Evolutionary conservation across 345 rosid species (phyloP).

Genomic region (Brassica juncea): DNA sequence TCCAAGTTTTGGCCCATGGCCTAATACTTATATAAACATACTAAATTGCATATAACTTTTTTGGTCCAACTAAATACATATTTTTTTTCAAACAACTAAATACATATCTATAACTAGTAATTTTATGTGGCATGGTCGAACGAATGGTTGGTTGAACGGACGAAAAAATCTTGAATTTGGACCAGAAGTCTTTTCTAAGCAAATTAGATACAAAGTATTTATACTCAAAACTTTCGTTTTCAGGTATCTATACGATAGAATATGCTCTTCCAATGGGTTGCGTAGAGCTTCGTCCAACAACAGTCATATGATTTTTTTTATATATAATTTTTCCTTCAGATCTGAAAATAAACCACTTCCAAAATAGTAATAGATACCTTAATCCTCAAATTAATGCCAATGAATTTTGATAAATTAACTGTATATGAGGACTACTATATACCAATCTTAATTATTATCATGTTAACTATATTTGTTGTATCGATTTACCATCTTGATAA

Average conservation of each 20-base stretch:
- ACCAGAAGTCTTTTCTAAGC: slow-evolving; percentile 25
- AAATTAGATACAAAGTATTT: slow-evolving; percentile 25
- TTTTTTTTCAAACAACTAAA: background rate
- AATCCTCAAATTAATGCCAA: background rate
- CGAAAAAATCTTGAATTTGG: background rate
- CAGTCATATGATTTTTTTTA: background rate
- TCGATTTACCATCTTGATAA: too few relatives aligned
- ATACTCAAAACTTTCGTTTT: slow-evolving; percentile 19
- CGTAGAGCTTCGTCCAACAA: slow-evolving; percentile 28
- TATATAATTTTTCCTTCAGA: too few relatives aligned
- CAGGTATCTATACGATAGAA: slow-evolving; percentile 29
- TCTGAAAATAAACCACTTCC: background rate
- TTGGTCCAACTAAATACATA: background rate
- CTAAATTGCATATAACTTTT: background rate
- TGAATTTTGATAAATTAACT: background rate
- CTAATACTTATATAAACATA: slow-evolving; percentile 4
- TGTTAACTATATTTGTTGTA: too few relatives aligned
- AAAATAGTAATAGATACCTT: background rate
- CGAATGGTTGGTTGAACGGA: slow-evolving; percentile 20
- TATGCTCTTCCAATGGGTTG: slow-evolving; percentile 27
- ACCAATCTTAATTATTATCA: too few relatives aligned
- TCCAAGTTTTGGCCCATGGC: slow-evolving; percentile 2
- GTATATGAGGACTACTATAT: background rate
- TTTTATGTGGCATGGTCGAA: slow-evolving; percentile 16
- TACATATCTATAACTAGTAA: background rate